Base-by-base conservation (phyloP, 2,329 filamentous ascomycete genomes). In the Coniochaeta sp. region DNA sequence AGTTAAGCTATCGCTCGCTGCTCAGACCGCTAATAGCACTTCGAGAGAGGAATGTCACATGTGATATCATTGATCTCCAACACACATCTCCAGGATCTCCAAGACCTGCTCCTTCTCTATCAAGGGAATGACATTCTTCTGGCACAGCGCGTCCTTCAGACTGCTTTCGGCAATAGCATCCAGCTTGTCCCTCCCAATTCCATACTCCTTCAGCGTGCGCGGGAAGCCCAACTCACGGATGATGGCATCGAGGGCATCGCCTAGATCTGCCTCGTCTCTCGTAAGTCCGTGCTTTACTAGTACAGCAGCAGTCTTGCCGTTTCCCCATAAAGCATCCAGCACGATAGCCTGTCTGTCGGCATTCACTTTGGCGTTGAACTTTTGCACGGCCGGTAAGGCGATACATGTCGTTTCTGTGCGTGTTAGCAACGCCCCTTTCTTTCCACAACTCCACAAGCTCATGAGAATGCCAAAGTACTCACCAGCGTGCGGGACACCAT, bases 361-460 rank as follows among this genome's bases (percentile, higher is more conserved):
- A 24, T 76, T 75, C 58, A 72, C 66, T 47, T 64, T 67, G 0
- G 69, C 70, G 59, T 83, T 84, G 66, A 73, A 83, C 64, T 79
- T 81, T 63, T 78, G 78, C 5, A 83, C 80, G 0, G 79, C 75
- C 0, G 81, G 81, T 3, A 82, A 70, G 57, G 83, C 69, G 34
- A 84, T 76, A 66, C 81, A 84, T 59, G 77, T 81, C 28, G 81
- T 84, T 66, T 81, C 80, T 47, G 79, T 79, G 65, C 81, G 79
- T 1, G 26, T 12, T 38, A n/a, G 26, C 30, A 16, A 36, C 47
- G n/a, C 30, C 14, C 3, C 34, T 36, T 36, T 9, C 30, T 9
- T 32, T 32, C 30, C 30, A n/a, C 30, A 32, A 4, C 30, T 5
- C 9, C 17, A 14, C 19, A 52, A 28, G 26, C 26, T 6, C 26